These are phyloP conservation scores for Baorangia bicolor DNA, from an alignment of 768 basidiomycete genomes.

Conservation along the genomic window DNA sequence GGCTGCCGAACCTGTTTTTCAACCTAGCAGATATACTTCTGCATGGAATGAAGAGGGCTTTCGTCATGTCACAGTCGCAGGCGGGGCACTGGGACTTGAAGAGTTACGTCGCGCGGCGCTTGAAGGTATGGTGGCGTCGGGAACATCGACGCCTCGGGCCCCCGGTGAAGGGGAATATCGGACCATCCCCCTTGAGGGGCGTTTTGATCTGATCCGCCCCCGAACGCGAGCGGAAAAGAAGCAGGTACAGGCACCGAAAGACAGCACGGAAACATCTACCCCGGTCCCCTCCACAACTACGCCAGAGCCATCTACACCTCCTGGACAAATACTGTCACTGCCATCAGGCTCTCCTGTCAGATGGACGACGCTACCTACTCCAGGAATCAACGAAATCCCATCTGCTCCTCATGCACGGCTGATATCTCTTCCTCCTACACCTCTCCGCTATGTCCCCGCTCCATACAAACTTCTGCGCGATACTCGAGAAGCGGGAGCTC, in stretches of 20 bases:
- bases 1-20: slow-evolving; percentile 38
- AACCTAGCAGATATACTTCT: slow-evolving; percentile 65
- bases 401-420: slow-evolving; percentile 54
- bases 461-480: slow-evolving; percentile 14
- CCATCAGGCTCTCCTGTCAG: slow-evolving; percentile 35
- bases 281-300: neutral
- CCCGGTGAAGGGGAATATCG: slow-evolving; percentile 69
- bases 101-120: slow-evolving; percentile 37
- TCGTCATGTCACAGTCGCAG: neutral
- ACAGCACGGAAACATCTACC: slow-evolving; percentile 11
- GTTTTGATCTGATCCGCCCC: slow-evolving; percentile 79
- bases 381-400: slow-evolving; percentile 60
- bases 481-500: slow-evolving; percentile 22
- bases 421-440: slow-evolving; percentile 48
- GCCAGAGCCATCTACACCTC: slow-evolving; percentile 39
- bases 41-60: slow-evolving; percentile 62
- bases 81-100: slow-evolving; percentile 39
- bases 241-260: neutral
- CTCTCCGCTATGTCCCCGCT: slow-evolving; percentile 21
- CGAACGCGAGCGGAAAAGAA: slow-evolving; percentile 24
- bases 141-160: slow-evolving; percentile 7
- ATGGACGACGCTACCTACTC: slow-evolving; percentile 59
- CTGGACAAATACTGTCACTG: slow-evolving; percentile 30
- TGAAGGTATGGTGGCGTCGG: slow-evolving; percentile 27
- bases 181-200: slow-evolving; percentile 82